phyloP scores from a whole-genome alignment of 495 filamentous ascomycete species.

The Penicillium taxi region DNA sequence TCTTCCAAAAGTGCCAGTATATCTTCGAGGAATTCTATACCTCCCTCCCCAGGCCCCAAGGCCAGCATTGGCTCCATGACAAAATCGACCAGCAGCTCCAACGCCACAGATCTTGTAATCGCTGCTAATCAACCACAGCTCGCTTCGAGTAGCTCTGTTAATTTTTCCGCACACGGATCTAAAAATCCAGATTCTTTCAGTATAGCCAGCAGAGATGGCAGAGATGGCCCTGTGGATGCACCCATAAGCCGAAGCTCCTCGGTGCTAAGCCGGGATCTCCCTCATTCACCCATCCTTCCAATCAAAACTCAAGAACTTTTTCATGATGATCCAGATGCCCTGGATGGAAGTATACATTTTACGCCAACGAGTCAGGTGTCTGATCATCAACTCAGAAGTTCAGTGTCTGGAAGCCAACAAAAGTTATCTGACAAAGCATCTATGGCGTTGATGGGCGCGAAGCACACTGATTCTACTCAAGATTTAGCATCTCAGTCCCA shows the following conservation, averaged over 20 bases:
- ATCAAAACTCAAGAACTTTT: slow-evolving; percentile 21
- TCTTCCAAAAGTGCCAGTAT: slow-evolving; percentile 47
- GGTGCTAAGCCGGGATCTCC: slow-evolving; percentile 22
- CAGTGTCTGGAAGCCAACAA: slow-evolving; percentile 18
- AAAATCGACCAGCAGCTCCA: slow-evolving; percentile 34
- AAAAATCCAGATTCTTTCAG: slow-evolving; percentile 25
- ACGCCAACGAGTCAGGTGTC: slow-evolving; percentile 12
- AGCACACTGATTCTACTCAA: slow-evolving; percentile 20
- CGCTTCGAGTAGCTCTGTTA: slow-evolving; percentile 29
- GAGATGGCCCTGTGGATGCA: slow-evolving; percentile 22
- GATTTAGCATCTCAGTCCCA: slow-evolving; percentile 12
- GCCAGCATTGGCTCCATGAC: slow-evolving; percentile 36
- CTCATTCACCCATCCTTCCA: slow-evolving; percentile 30
- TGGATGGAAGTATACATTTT: slow-evolving; percentile 15
- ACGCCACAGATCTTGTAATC: slow-evolving; percentile 35
- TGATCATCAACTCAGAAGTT: slow-evolving; percentile 20
- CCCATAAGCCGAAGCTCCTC: slow-evolving; percentile 26
- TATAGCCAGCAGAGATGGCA: slow-evolving; percentile 24
- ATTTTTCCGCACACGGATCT: slow-evolving; percentile 19
- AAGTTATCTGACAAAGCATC: slow-evolving; percentile 17
- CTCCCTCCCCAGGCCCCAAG: slow-evolving; percentile 36
- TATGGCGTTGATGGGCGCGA: slow-evolving; percentile 15
- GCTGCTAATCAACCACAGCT: slow-evolving; percentile 39
- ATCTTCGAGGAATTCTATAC: slow-evolving; percentile 44
- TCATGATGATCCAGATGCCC: slow-evolving; percentile 16